phyloP scores from a whole-genome alignment of 345 rosid genomes.

The Populus euphratica region DNA sequence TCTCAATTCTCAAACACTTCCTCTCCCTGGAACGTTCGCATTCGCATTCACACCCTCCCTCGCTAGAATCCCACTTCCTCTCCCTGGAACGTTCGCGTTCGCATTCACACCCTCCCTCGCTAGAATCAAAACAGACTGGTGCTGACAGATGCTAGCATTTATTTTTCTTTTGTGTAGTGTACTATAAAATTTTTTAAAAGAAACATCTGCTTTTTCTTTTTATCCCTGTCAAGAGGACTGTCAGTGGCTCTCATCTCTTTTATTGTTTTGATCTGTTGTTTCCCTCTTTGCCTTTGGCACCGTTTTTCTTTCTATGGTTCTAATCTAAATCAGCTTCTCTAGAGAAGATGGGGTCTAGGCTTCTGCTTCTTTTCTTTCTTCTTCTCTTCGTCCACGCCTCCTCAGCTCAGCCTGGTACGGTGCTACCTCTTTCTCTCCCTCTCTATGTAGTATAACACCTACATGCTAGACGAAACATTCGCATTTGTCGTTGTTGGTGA shows the following conservation, averaged over 20 bases:
- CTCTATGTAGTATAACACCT: background rate
- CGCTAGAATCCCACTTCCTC: background rate
- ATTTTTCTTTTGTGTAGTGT: background rate
- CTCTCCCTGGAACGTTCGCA: too few relatives aligned
- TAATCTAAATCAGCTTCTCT: conserved; percentile 18
- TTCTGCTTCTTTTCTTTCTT: conserved; percentile 29
- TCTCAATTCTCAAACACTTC: background rate
- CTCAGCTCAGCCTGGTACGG: conserved; percentile 66
- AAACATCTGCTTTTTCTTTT: background rate
- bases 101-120: background rate
- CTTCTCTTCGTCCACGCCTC: conserved; percentile 39
- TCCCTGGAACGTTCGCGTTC: too few relatives aligned
- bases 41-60: too few relatives aligned
- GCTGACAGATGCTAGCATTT: background rate
- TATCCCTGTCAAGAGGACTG: background rate
- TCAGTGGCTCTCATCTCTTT: background rate
- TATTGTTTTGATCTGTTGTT: background rate
- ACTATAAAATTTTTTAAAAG: background rate
- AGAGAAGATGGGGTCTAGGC: conserved; percentile 49
- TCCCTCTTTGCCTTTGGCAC: background rate
- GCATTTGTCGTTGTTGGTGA: conserved; percentile 13
- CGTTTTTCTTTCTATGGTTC: conserved; percentile 20
- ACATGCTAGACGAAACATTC: background rate
- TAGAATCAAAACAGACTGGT: conserved; percentile 1
- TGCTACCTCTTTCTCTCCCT: background rate